Evolutionary conservation across 2,329 filamentous ascomycete genomes (phyloP).

Genomic region (Zalaria obscura): DNA sequence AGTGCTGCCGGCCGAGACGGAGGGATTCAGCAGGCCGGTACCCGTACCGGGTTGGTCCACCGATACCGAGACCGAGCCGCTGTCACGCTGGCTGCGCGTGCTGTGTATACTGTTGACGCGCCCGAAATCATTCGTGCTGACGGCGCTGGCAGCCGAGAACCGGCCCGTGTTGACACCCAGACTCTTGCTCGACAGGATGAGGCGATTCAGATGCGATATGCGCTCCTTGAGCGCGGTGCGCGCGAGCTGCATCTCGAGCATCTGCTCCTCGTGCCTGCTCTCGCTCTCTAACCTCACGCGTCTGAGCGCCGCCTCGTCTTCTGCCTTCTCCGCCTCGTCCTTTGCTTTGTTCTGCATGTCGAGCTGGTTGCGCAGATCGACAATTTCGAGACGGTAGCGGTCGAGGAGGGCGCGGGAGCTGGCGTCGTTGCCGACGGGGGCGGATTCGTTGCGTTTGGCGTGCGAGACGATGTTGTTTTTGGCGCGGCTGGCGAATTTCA

Average conservation of each 20-base stretch:
- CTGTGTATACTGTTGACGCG: background rate
- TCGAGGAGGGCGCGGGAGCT: conserved; percentile 79
- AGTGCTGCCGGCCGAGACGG: conserved; percentile 16
- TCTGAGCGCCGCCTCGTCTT: conserved; percentile 54
- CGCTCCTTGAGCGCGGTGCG: conserved; percentile 91
- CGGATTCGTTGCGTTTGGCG: conserved; percentile 83
- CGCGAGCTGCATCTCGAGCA: conserved; percentile 96
- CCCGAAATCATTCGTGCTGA: conserved; percentile 16
- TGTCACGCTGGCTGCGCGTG: conserved; percentile 7
- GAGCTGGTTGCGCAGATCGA: conserved; percentile 64
- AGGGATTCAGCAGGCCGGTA: conserved; percentile 7
- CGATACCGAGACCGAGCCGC: background rate
- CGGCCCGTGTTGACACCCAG: conserved; percentile 80
- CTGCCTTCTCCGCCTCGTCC: conserved; percentile 46
- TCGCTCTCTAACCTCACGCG: conserved; percentile 63
- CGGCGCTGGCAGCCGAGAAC: conserved; percentile 30
- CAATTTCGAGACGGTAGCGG: conserved; percentile 85
- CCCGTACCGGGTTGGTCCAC: background rate
- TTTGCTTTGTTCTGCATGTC: conserved; percentile 64
- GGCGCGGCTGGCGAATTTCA: conserved; percentile 91
- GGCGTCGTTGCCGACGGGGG: conserved; percentile 67
- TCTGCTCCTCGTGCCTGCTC: conserved; percentile 85
- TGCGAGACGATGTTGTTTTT: conserved; percentile 98
- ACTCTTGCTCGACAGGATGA: conserved; percentile 92
- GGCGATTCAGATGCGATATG: conserved; percentile 88